Evolutionary conservation across 805 yeast species (phyloP), one percentile per base, ranked within the genome.

Genomic region (Candida easanensis): DNA sequence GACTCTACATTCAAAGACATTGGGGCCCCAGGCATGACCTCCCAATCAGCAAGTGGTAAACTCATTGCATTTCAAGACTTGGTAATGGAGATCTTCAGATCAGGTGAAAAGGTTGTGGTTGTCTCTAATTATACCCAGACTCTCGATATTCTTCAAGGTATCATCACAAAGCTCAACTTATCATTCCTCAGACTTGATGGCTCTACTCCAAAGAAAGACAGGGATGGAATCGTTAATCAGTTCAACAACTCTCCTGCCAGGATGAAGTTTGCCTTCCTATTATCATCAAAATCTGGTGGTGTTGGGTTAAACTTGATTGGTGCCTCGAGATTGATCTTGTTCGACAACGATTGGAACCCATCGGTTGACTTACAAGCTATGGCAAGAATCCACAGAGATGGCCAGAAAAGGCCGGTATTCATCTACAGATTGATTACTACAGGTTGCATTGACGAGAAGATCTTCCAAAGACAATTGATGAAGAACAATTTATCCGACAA

Each of bases 301-400:
- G 82, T 85, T 46, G 99, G 99, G 0, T 69, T 93, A 33, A 93
- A 93, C 57, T 68, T 93, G 26, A 76, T 87, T 26, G 99, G 98
- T 0, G 99, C 95, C 0, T 87, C 95, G 3, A 66, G 98, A 21
- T 65, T 93, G 32, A 73, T 93, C 5, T 65, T 93, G 18, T 84
- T 87, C 57, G 99, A 93, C 60, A 88, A 93, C 50, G 98, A 93
- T 58, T 93, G 99, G 99, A 93, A 93, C 51, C 99, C 99, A 0
- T 79, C 97, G 0, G 74, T 83, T 11, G 99, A 93, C 58, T 62
- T 85, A 26, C 99, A 93, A 61, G 96, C 97, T 0, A 87, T 91
- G 95, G 96, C 97, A 1, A 69, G 99, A 49, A 82, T 93, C 6
- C 96, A 91, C 58, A 71, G 99, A 54, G 97, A 91, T 61, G 99